A percentile compares a stretch with the other conserved stretches of the same genome.
phyloP scores from a whole-genome alignment of 345 rosid genomes.

The Raphanus raphanistrum region DNA sequence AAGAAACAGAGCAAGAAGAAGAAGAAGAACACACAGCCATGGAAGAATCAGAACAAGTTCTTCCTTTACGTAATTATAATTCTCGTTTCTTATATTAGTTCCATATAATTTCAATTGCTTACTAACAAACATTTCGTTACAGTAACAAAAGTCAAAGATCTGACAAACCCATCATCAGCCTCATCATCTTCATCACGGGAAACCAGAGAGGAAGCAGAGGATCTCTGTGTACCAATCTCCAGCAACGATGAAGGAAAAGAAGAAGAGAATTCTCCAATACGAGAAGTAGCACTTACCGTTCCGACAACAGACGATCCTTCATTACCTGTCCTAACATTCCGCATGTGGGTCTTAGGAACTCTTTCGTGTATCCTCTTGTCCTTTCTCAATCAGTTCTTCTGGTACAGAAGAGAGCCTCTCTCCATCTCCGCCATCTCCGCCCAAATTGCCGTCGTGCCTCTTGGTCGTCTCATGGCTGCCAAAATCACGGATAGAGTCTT shows the following conservation, averaged over 20 bases:
- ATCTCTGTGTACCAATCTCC: constrained; percentile 22
- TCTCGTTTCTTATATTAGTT: background rate
- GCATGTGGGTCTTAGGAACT: constrained; percentile 92
- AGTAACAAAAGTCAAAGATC: constrained; percentile 29
- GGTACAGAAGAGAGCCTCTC: constrained; percentile 93
- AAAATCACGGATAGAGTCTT: constrained; percentile 64
- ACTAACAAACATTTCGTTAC: constrained; percentile 6
- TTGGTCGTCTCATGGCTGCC: constrained; percentile 89
- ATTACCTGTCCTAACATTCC: constrained; percentile 83
- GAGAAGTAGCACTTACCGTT: constrained; percentile 90
- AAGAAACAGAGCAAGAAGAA: constrained; percentile 1
- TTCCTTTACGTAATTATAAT: constrained; percentile 36
- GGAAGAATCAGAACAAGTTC: constrained; percentile 42
- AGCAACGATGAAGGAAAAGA: background rate
- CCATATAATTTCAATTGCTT: background rate
- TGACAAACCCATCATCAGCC: constrained; percentile 2
- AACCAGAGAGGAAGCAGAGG: constrained; percentile 31
- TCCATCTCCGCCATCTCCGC: constrained; percentile 95
- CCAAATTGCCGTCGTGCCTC: constrained; percentile 92
- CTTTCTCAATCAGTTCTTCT: constrained; percentile 91
- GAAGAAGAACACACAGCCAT: constrained; percentile 28
- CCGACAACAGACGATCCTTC: constrained; percentile 81
- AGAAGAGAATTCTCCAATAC: constrained; percentile 75
- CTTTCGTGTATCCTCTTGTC: constrained; percentile 72
- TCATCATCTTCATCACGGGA: constrained; percentile 37